These are phyloP conservation scores for Butyriboletus loyo DNA, from an alignment of 768 basidiomycete species.

Conservation along the genomic window DNA sequence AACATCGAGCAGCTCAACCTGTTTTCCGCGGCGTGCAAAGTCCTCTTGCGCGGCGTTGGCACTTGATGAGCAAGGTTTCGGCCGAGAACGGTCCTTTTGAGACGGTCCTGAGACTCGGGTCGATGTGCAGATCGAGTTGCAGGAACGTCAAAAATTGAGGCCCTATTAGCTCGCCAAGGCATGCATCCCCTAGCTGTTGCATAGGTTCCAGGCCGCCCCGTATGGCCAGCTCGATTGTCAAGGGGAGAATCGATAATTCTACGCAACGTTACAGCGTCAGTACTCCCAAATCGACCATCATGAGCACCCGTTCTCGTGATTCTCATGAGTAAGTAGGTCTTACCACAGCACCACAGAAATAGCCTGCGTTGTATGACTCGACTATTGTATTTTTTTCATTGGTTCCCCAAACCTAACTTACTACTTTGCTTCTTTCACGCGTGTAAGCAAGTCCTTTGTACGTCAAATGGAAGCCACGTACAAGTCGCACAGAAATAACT, in stretches of 20 bases:
- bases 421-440: constrained; percentile 2
- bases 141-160: not conserved
- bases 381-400: not conserved
- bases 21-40: not conserved
- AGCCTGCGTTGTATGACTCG: not conserved
- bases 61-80: not conserved
- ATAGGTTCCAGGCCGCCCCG: not conserved
- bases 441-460: not conserved
- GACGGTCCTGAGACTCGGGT: not conserved
- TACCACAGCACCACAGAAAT: not conserved
- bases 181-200: not conserved
- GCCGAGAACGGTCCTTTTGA: not conserved
- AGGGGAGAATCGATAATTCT: not conserved
- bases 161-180: not conserved
- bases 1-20: not conserved
- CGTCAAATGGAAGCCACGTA: not conserved
- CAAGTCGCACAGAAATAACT: not conserved
- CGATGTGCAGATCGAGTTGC: not conserved
- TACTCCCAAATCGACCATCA: no score
- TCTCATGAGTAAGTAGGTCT: not conserved
- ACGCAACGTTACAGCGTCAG: not conserved
- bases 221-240: not conserved
- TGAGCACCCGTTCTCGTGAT: not conserved
- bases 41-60: not conserved
- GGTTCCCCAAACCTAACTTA: not conserved